Conservation (phyloP, 164 flowering plant species). For the Stephania japonica region DNA sequence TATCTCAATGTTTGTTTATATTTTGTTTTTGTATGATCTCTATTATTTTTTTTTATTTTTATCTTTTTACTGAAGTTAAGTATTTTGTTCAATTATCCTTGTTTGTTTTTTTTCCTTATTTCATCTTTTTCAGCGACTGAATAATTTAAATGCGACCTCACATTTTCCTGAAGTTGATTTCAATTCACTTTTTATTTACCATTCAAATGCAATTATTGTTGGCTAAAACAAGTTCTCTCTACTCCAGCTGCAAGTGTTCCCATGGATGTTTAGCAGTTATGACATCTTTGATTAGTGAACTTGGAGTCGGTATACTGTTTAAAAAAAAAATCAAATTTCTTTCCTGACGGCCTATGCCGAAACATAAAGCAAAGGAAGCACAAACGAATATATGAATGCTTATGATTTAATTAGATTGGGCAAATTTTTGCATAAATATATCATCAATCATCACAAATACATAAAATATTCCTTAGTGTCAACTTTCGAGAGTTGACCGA, state of each 20-base stretch:
- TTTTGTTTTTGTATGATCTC: neutral
- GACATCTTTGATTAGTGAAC: neutral
- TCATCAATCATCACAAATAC: too few species aligned
- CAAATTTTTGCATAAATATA: too few species aligned
- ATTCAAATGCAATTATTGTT: neutral
- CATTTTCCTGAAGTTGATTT: neutral
- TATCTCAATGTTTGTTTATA: neutral
- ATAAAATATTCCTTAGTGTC: too few species aligned
- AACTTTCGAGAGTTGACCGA: too few species aligned
- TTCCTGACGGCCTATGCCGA: neutral
- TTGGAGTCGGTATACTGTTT: neutral
- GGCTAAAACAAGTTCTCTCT: neutral
- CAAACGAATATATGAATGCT: too few species aligned
- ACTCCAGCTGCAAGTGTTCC: neutral
- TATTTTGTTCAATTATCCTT: neutral
- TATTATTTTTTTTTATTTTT: neutral
- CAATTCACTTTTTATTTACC: neutral
- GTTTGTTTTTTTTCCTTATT: neutral
- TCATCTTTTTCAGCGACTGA: neutral
- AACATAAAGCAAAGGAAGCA: neutral
- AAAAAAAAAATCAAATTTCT: too few species aligned
- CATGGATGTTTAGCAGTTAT: too few species aligned
- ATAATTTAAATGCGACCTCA: neutral
- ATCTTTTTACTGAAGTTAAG: neutral
- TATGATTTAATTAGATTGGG: too few species aligned